Evolutionary conservation across 2,329 filamentous ascomycete genomes (phyloP), one percentile per base, ranked within the genome.

Genomic region (Penicillium sp.): DNA sequence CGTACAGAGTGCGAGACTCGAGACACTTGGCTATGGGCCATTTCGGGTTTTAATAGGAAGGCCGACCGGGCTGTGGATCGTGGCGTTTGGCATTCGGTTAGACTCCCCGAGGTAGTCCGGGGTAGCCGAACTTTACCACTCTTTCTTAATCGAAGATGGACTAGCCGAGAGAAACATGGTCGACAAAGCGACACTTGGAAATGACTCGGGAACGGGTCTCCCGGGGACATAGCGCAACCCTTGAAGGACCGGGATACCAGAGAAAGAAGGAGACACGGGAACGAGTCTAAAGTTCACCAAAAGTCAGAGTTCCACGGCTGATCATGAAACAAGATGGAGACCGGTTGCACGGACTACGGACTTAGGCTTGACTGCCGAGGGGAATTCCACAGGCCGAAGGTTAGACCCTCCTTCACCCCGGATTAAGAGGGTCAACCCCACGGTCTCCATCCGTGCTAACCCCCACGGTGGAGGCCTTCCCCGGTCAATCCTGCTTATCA

Each of bases 401-500:
- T 20, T 20, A 20, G 18, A 4, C 3, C 3, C 41, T 1, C 37
- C 36, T 42, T 34, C 14, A 28, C 34, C 24, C 40, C 41, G 40
- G 20, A 22, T 31, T 42, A 28, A 40, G 31, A 11, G 31, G 13
- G 14, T 16, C 5, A 34, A 18, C 10, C 31, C 31, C 16, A 34
- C 14, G 26, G 10, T 5, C 16, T 36, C 29, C 31, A 29, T 36
- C 28, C 10, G 35, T 37, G 14, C 41, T 16, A 16, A 16, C 22
- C 46, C 44, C 41, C 46, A 38, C 46, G 36, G 42, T 48, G 45
- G 48, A 37, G 45, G 41, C 6, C 31, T 20, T 14, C 31, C 14
- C 20, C 34, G 34, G 34, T 10, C 20, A 23, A 22, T 16, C 26
- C 40, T 20, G 16, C 35, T 24, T 31, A 40, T 46, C 40, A 46